phyloP scores from a whole-genome alignment of 306 rosid genomes.

The Inga leiocalycina region DNA sequence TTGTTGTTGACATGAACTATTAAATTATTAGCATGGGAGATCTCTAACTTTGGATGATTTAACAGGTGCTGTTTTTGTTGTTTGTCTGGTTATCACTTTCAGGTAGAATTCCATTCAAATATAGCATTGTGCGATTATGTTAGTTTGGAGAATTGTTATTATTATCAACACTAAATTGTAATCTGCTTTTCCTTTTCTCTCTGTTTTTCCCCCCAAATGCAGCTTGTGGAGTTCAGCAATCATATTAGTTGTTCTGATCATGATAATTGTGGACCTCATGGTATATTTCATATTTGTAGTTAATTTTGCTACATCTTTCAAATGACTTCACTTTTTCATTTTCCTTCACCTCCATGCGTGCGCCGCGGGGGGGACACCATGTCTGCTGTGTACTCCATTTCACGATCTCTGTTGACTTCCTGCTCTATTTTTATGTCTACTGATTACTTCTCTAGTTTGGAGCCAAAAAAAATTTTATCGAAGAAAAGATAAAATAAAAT shows the following conservation, averaged over 20 bases:
- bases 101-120: slow-evolving; percentile 59
- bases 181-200: slow-evolving; percentile 10
- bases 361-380: not conserved
- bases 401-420: not conserved
- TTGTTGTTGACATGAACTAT: not conserved
- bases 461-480: not conserved
- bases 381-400: not conserved
- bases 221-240: slow-evolving; percentile 90
- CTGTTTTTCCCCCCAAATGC: slow-evolving; percentile 43
- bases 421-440: not conserved
- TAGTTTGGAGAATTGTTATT: slow-evolving; percentile 10
- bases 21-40: slow-evolving; percentile 25
- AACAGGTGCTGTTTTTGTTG: slow-evolving; percentile 91
- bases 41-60: slow-evolving; percentile 27
- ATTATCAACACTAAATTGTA: slow-evolving; percentile 9
- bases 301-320: slow-evolving; percentile 16
- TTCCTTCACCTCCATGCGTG: too few species aligned
- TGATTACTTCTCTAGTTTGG: slow-evolving; percentile 13
- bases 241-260: slow-evolving; percentile 80
- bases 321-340: slow-evolving; percentile 18
- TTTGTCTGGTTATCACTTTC: slow-evolving; percentile 79
- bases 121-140: slow-evolving; percentile 17
- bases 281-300: slow-evolving; percentile 44
- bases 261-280: slow-evolving; percentile 94
- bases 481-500: not conserved